Evolutionary conservation across 345 rosid species (phyloP).

Genomic region (Geranium rotundifolium): DNA sequence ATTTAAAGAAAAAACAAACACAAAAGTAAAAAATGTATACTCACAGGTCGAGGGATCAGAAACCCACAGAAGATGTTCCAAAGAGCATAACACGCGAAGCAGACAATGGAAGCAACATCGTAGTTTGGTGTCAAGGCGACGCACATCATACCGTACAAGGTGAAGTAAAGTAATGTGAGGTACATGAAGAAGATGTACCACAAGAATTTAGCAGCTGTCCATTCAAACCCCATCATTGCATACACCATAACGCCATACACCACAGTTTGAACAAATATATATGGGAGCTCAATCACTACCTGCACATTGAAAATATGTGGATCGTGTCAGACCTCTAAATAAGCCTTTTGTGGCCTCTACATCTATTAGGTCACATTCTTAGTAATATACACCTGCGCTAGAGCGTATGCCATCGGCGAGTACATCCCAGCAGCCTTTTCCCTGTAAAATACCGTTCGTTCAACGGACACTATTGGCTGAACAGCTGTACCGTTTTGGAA

Average conservation of each 20-base stretch:
- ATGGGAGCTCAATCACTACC: conserved; percentile 33
- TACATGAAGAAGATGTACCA: conserved; percentile 38
- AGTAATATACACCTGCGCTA: conserved; percentile 26
- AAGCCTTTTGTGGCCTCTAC: too few relatives aligned
- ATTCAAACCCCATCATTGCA: conserved; percentile 36
- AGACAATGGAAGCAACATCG: conserved; percentile 23
- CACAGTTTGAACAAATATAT: conserved; percentile 20
- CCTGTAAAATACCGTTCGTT: conserved; percentile 36
- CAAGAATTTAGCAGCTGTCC: conserved; percentile 27
- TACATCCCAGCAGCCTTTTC: conserved; percentile 52
- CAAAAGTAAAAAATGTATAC: not conserved
- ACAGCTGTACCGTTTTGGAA: conserved; percentile 24
- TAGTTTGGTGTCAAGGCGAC: conserved; percentile 34
- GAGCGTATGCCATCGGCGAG: conserved; percentile 37
- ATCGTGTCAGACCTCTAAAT: too few relatives aligned
- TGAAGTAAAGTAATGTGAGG: conserved; percentile 39
- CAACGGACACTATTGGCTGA: conserved; percentile 32
- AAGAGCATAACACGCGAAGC: conserved; percentile 21
- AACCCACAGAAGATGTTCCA: conserved; percentile 46
- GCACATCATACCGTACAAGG: conserved; percentile 38
- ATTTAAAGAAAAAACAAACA: not conserved
- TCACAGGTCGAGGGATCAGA: conserved; percentile 28
- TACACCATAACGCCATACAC: conserved; percentile 25
- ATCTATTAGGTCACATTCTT: not conserved
- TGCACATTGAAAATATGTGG: conserved; percentile 2